A percentile compares a stretch with the other conserved stretches of the same genome.
phyloP scores from a whole-genome alignment of 805 yeast genomes.

The Saccharomycopsis javanensis region DNA sequence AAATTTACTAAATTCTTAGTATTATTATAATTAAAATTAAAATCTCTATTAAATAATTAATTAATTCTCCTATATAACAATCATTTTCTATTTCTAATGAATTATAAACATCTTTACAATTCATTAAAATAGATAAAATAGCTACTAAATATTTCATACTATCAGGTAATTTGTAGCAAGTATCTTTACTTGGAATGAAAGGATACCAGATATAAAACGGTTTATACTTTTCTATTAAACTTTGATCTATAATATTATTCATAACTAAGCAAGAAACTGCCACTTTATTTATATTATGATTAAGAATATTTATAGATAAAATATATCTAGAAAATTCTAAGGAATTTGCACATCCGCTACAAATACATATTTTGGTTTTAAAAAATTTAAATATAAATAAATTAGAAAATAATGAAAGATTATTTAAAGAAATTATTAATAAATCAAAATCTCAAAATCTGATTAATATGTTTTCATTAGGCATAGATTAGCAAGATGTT shows the following conservation, averaged over 20 bases:
- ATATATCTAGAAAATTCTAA: background rate
- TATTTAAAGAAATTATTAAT: too few relatives aligned
- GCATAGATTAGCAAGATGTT: too few relatives aligned
- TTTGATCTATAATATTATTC: background rate
- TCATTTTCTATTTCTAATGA: background rate
- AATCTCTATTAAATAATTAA: background rate
- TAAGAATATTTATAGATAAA: background rate
- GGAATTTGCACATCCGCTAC: background rate
- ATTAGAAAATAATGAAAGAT: too few relatives aligned
- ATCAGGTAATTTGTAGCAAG: background rate
- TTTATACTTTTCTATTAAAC: background rate
- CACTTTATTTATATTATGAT: background rate
- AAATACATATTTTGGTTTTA: too few relatives aligned
- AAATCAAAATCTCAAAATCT: too few relatives aligned
- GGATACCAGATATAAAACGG: constrained; percentile 1
- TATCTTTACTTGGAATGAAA: background rate
- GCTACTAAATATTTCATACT: background rate
- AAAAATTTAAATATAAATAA: too few relatives aligned
- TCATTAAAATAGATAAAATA: background rate
- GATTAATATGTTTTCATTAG: too few relatives aligned
- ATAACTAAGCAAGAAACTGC: background rate
- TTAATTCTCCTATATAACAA: background rate
- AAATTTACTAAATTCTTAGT: background rate
- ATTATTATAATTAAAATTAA: background rate
- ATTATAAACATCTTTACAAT: background rate